A percentile compares a stretch with the other conserved stretches of the same genome.
These are phyloP conservation scores for Aristolochia californica DNA, from an alignment of 164 flowering plant genomes.

Conservation along the genomic window DNA sequence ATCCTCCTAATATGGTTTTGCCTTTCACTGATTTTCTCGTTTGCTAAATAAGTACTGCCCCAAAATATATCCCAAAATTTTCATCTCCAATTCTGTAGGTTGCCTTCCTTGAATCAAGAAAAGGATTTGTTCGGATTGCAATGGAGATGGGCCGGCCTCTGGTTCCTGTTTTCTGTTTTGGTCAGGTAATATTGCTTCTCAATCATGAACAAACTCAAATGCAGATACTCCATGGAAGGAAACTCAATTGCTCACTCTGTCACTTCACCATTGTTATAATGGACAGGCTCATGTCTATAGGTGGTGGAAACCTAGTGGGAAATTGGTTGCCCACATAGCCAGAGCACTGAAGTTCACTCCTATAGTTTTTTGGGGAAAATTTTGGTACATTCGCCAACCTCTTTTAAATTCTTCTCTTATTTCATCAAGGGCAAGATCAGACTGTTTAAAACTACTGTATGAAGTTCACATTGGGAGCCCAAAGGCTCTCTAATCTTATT, in stretches of 20 bases:
- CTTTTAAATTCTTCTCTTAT: not conserved
- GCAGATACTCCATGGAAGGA: too few species aligned
- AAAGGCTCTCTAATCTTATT: not conserved
- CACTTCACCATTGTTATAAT: not conserved
- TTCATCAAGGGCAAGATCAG: too few species aligned
- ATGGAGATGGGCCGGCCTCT: slow-evolving; percentile 68
- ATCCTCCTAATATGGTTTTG: not conserved
- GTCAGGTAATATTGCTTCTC: slow-evolving; percentile 44
- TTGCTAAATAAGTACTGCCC: not conserved
- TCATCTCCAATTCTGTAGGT: slow-evolving; percentile 27
- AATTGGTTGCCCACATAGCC: slow-evolving; percentile 34
- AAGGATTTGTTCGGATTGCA: slow-evolving; percentile 86
- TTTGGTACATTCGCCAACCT: slow-evolving; percentile 40
- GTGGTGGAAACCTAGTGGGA: slow-evolving; percentile 87
- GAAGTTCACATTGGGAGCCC: too few species aligned
- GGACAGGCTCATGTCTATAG: slow-evolving; percentile 57
- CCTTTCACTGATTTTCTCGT: not conserved
- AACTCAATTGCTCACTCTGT: not conserved
- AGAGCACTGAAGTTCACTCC: slow-evolving; percentile 76
- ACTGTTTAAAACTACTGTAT: too few species aligned
- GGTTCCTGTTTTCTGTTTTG: slow-evolving; percentile 89
- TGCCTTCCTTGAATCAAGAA: slow-evolving; percentile 63
- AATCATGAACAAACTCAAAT: not conserved
- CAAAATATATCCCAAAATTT: too few species aligned
- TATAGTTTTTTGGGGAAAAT: slow-evolving; percentile 73